A percentile compares a stretch with the other conserved stretches of the same genome.
Evolutionary conservation across 805 yeast genomes (phyloP).

Genomic region (Kregervanrija pseudodelftensis): DNA sequence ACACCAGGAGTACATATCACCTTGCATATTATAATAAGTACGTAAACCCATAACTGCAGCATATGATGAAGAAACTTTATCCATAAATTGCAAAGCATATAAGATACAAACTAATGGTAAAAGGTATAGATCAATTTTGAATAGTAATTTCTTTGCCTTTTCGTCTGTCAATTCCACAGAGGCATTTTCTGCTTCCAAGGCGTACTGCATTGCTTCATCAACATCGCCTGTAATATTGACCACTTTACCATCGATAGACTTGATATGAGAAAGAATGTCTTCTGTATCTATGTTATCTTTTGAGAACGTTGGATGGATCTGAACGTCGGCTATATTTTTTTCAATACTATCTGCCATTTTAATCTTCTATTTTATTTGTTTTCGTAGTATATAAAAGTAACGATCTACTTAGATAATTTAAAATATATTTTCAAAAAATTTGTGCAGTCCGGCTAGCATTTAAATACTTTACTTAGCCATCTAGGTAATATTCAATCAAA

Average conservation of each 20-base stretch:
- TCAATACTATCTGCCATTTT: too few species aligned
- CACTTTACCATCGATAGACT: slow-evolving; percentile 1
- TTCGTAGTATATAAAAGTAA: too few species aligned
- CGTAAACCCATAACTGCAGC: slow-evolving; percentile 54
- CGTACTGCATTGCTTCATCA: slow-evolving; percentile 9
- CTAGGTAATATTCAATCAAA: too few species aligned
- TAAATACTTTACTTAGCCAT: too few species aligned
- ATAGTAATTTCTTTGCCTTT: slow-evolving; percentile 5
- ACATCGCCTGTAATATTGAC: slow-evolving; percentile 7
- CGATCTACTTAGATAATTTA: too few species aligned
- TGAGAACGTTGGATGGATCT: slow-evolving; percentile 2
- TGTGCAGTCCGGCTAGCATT: too few species aligned
- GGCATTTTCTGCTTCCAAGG: slow-evolving; percentile 2
- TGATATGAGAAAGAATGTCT: slow-evolving; percentile 2
- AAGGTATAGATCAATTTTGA: slow-evolving; percentile 43
- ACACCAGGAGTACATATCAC: slow-evolving; percentile 29
- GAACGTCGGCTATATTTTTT: too few species aligned
- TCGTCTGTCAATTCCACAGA: slow-evolving; percentile 2
- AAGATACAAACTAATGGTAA: slow-evolving; percentile 44
- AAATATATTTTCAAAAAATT: too few species aligned
- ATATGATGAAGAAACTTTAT: slow-evolving; percentile 44
- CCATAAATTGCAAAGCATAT: slow-evolving; percentile 53
- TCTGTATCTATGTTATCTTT: slow-evolving; percentile 2
- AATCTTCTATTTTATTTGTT: too few species aligned
- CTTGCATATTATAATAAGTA: slow-evolving; percentile 41